Percentiles rank a stretch among this genome's conserved stretches.
phyloP scores from a whole-genome alignment of 1,284 basidiomycete genomes.

The Cronartium ribicola region DNA sequence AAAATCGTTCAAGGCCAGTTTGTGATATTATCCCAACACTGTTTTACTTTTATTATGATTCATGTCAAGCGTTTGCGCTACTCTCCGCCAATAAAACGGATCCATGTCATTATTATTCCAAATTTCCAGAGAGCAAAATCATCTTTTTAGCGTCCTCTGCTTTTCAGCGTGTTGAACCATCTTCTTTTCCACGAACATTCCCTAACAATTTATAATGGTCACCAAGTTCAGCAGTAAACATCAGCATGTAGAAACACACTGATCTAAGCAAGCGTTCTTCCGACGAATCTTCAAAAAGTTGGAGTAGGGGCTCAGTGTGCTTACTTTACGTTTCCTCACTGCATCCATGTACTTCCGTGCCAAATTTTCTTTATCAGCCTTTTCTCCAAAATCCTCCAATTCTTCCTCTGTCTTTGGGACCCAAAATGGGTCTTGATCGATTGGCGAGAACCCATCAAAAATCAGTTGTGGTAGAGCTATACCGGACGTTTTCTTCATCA shows the following conservation, averaged over 20 bases:
- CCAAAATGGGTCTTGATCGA: constrained; percentile 96
- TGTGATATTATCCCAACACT: too few relatives aligned
- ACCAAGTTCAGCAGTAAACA: too few relatives aligned
- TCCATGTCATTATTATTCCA: too few relatives aligned
- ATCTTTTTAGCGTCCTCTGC: constrained; percentile 89
- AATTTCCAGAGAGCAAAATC: neutral
- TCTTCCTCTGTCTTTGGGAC: constrained; percentile 97
- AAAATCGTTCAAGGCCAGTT: too few relatives aligned
- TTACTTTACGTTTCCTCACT: constrained; percentile 73
- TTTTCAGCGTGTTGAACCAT: constrained; percentile 92
- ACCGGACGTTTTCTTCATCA: constrained; percentile 90
- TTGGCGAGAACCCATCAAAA: constrained; percentile 65
- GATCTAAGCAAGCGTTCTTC: neutral
- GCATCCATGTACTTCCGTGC: constrained; percentile 90
- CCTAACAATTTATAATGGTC: constrained; percentile 50
- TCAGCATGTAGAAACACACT: neutral
- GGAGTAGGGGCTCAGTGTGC: neutral
- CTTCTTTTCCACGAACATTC: constrained; percentile 89
- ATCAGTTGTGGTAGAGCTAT: constrained; percentile 95
- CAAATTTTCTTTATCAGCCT: constrained; percentile 88
- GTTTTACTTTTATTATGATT: too few relatives aligned
- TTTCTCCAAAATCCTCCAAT: constrained; percentile 92
- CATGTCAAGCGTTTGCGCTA: too few relatives aligned
- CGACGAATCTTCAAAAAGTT: neutral
- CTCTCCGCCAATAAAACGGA: too few relatives aligned